Evolutionary conservation across 805 yeast species (phyloP), one percentile per base, ranked within the genome.

Genomic region (Danielozyma ontarioensis): DNA sequence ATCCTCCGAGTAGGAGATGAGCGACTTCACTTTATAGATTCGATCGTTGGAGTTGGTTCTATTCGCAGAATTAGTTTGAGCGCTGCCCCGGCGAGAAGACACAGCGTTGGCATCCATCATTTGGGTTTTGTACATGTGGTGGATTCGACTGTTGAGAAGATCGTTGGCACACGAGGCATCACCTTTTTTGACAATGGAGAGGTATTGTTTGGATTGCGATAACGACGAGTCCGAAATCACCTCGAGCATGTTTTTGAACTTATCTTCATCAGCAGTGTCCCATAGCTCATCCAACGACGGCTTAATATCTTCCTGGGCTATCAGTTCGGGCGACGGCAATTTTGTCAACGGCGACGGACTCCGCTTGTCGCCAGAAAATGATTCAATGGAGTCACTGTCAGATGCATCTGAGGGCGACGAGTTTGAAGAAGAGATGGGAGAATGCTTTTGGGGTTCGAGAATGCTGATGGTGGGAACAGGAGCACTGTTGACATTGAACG

Each of bases 11-110:
- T 58, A 53, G 24, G 62, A 60, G 18, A 66, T 55, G 36, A 66
- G 45, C 17, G 65, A 57, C 37, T 62, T 62, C n/a, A 66, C 70
- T 39, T 62, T 64, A 49, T 65, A 64, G 13, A 62, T 61, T 25
- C 40, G 46, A 28, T 44, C 45, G 14, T 30, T 37, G 5, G 48
- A 42, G 15, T 26, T 24, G 7, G 36, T 33, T 27, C 18, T 43
- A 27, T 34, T 36, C 12, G 33, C 42, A 7, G 13, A n/a, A 6
- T 18, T 7, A 17, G n/a, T 14, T 14, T n/a, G n/a, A 14, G 15
- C n/a, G 17, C 12, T 16, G 19, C 19, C 19, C 11, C 16, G 29
- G 16, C 12, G 16, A 11, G 16, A 10, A 5, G 27, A 5, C 29
- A 13, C 17, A 13, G 29, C 12, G 13, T 15, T 33, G n/a, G n/a